Evolutionary conservation across 1,284 basidiomycete genomes (phyloP), one percentile per base, ranked within the genome.

Genomic region (Amylostereum areolatum): DNA sequence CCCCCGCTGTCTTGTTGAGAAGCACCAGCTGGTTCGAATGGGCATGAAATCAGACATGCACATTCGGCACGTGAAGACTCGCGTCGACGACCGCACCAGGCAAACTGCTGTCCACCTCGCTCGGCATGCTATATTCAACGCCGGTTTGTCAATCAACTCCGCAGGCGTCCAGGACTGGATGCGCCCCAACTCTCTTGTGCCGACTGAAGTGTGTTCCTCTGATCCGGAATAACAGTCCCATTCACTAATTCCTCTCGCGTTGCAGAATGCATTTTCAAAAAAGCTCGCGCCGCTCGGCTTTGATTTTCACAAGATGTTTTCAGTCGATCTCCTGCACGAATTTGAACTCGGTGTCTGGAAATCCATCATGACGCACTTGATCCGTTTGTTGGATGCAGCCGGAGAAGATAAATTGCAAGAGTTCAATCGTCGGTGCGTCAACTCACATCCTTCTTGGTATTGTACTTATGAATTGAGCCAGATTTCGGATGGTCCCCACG

Each of bases 261-360:
- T 6, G 27, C 48, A 50, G 48, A 50, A 50, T 33, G 48, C 48
- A 2, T 50, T 50, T 35, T 8, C n/a, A n/a, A n/a, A 39, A 28
- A 2, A n/a, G 0, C 40, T 57, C 3, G 2, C n/a, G 7, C 1
- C 4, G 11, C n/a, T 45, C 24, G 49, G 45, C 3, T 54, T 59
- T 44, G 44, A 57, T 40, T 10, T 58, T 3, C 57, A 52, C 40
- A 7, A n/a, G 2, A 51, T 57, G 8, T 48, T 62, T 10, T 49
- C 55, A 0, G 54, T 58, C 6, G 61, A 63, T 47, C 47, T 60
- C 1, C 32, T 62, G 32, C 59, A 63, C 36, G 53, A 62, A 41
- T 52, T 57, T 31, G 48, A 62, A 28, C 50, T 62, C 10, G 57
- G 59, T 5, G 52, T 62, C 0, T 64, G 61, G 63, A 66, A 63